Evolutionary conservation across 2,329 filamentous ascomycete genomes (phyloP), one percentile per base, ranked within the genome.

Genomic region (Stagonosporopsis vannaccii): DNA sequence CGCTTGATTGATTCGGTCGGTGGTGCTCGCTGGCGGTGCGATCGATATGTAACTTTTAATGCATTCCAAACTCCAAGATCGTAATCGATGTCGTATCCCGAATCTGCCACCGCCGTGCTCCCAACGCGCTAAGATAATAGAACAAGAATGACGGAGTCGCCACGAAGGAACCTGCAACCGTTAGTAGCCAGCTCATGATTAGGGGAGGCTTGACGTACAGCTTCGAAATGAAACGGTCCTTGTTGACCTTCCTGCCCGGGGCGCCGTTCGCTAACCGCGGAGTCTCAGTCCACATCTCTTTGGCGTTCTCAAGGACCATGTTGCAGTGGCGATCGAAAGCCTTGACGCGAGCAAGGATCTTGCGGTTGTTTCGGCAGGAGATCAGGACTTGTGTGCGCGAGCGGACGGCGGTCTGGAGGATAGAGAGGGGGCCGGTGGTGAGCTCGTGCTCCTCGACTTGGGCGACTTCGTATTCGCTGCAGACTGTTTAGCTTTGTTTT

Each of bases 261-360:
- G 94, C 95, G 65, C 94, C 94, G 64, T 88, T 89, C 20, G 90
- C 87, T 72, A 91, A 84, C 59, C 87, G 83, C 44, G 94, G 92
- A 52, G 90, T 95, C 81, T 99, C 95, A 9, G 93, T 97, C 95
- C 95, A 99, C 94, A 99, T 98, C 81, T 99, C 95, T 84, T 96
- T 96, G 39, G 96, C 92, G 68, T 97, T 97, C 82, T 97, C 92
- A 43, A 97, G 83, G 3, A 97, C 91, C 95, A 99, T 98, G 81
- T 99, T 99, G 86, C 93, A 98, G 80, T 99, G 95, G 59, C 95
- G 86, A 80, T 99, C 95, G 77, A 99, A 99, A 6, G 95, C 95
- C 84, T 99, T 99, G 73, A 99, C 94, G 63, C 95, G 90, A 47
- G 94, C 95, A 51, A 99, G 88, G 43, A 99, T 85, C 84, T 99